Base-by-base conservation (phyloP, 2,329 filamentous ascomycete species). In the Epichloe scottii region DNA sequence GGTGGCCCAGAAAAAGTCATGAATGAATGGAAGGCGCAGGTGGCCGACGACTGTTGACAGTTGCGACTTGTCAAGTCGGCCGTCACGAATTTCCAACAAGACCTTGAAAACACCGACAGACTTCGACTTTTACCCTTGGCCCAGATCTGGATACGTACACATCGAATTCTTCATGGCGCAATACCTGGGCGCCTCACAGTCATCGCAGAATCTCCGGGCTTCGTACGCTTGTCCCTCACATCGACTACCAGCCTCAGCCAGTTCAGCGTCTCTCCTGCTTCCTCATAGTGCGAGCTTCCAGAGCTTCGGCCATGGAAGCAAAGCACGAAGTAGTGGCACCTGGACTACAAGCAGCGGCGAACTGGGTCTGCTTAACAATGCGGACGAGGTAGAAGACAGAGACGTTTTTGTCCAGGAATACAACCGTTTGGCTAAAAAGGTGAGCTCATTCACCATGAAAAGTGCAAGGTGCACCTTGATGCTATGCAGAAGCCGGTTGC, bases 381-480 rank as follows among this genome's bases (percentile, higher is more conserved):
- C 66, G 4, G 77, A 78, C 40, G 73, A 74, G 33, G 61, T 73
- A 15, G 71, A 74, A 37, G 70, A 76, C 49, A 69, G 77, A 33
- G 61, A 65, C 1, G 58, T 64, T 3, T 79, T 78, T 59, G 62
- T 82, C 5, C 58, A 72, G 7, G 76, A 82, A 56, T 85, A 82
- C 62, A 84, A 84, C 60, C 68, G 71, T 4, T 62, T 84, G 5
- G 81, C 81, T 3, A 72, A 69, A 51, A 78, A 78, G 72, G 80
- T 81, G 54, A 34, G 48, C 8, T 38, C 14, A 5, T 6, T 37
- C 10, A 8, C 11, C 0, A 4, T 5, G 19, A 30, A 17, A 15
- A 8, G 2, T 30, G 17, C 10, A 17, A 7, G 2, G 34, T 38
- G 26, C 34, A 15, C 45, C 19, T 14, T 15, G 21, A 17, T 38